phyloP scores from a whole-genome alignment of 2,329 filamentous ascomycete genomes.

The Colletotrichum tamarilloi region DNA sequence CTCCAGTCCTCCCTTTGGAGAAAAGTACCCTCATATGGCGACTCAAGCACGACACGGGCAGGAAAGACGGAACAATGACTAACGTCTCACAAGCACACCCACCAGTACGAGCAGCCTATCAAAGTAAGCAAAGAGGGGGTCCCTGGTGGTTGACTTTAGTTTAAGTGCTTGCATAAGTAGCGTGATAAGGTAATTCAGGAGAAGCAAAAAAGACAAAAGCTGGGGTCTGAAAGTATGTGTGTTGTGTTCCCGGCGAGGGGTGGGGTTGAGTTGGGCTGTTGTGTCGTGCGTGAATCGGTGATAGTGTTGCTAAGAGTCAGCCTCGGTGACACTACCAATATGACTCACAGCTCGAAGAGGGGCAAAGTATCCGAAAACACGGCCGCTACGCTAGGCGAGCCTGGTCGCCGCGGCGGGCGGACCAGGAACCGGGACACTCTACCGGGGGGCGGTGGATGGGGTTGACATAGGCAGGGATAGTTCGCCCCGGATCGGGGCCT shows the following conservation, averaged over 20 bases:
- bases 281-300: neutral
- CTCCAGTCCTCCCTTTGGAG: neutral
- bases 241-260: neutral
- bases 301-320: neutral
- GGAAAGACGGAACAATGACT: neutral
- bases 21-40: neutral
- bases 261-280: neutral
- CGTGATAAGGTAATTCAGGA: neutral
- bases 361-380: too few species aligned
- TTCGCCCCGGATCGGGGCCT: neutral
- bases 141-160: neutral
- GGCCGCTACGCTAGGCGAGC: neutral
- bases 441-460: neutral
- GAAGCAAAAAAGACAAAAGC: neutral
- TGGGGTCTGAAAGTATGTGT: neutral
- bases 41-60: neutral
- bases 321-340: neutral
- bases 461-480: neutral
- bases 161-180: constrained; percentile 30
- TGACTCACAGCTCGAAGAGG: constrained; percentile 1
- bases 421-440: constrained; percentile 12
- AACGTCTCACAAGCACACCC: constrained; percentile 8
- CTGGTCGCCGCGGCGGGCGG: neutral
- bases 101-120: too few species aligned
- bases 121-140: too few species aligned